Conservation (phyloP, 257 asterid species). For the Solanum dulcamara region DNA sequence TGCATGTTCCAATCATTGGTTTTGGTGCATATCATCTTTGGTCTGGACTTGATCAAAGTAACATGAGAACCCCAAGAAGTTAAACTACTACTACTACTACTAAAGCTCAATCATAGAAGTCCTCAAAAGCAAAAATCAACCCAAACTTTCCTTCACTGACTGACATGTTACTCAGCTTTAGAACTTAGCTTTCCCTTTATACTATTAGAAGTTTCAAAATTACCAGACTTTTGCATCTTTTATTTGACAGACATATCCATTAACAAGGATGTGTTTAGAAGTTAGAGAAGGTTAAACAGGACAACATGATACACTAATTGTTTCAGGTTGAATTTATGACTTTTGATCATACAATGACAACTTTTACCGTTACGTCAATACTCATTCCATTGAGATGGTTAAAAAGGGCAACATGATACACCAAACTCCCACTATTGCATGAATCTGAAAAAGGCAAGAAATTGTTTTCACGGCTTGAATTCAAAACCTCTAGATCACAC, state of each 20-base stretch:
- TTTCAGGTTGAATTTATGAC: neutral
- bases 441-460: neutral
- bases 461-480: neutral
- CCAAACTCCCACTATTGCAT: neutral
- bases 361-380: neutral
- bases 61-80: constrained; percentile 31
- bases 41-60: constrained; percentile 21
- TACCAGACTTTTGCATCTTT: neutral
- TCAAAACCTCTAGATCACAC: neutral
- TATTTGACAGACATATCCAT: neutral
- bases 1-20: constrained; percentile 22
- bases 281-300: neutral
- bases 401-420: neutral
- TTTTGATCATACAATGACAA: neutral
- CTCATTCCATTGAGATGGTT: neutral
- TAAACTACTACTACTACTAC: neutral
- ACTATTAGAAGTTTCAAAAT: neutral
- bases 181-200: neutral
- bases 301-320: neutral
- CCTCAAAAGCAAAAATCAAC: constrained; percentile 20
- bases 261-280: neutral
- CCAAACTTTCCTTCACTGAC: neutral
- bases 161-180: neutral
- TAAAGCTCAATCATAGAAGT: constrained; percentile 17
- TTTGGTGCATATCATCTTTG: constrained; percentile 13